These are phyloP conservation scores for Phaeosphaeria sp. DNA, from an alignment of 2,329 filamentous ascomycete genomes.

Conservation along the genomic window DNA sequence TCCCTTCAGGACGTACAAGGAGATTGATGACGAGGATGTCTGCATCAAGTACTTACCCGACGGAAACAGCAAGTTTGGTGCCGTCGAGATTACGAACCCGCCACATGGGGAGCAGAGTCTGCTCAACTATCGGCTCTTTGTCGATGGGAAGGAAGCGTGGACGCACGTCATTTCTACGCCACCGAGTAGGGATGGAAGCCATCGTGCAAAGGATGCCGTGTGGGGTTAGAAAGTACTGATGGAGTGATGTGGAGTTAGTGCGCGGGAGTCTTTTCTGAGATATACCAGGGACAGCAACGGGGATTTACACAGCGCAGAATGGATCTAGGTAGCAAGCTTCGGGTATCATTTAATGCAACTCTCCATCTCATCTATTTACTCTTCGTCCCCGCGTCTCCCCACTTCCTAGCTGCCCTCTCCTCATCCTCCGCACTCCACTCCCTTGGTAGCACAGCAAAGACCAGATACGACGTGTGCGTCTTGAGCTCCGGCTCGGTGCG, in stretches of 20 bases:
- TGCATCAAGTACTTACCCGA: conserved; percentile 85
- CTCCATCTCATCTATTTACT: background rate
- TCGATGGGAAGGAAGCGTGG: conserved; percentile 84
- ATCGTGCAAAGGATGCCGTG: conserved; percentile 54
- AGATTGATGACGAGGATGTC: conserved; percentile 82
- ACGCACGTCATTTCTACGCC: conserved; percentile 59
- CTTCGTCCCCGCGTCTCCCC: conserved; percentile 27
- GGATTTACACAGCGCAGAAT: background rate
- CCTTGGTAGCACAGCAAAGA: conserved; percentile 88
- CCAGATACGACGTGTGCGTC: conserved; percentile 95
- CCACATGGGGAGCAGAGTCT: conserved; percentile 71
- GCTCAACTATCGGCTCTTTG: conserved; percentile 80
- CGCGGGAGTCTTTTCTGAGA: background rate
- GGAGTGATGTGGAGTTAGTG: background rate
- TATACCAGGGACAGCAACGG: conserved; percentile 1
- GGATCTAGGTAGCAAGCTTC: background rate
- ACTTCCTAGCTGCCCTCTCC: conserved; percentile 61
- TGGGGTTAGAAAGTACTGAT: conserved; percentile 44
- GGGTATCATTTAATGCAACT: background rate
- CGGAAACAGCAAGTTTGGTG: conserved; percentile 88
- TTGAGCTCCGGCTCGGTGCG: conserved; percentile 88
- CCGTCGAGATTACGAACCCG: conserved; percentile 76
- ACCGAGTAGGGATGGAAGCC: conserved; percentile 47
- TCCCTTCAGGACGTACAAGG: conserved; percentile 81
- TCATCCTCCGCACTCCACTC: conserved; percentile 89